These are phyloP conservation scores for Amanita inopinata DNA, from an alignment of 768 basidiomycete species.

Conservation along the genomic window DNA sequence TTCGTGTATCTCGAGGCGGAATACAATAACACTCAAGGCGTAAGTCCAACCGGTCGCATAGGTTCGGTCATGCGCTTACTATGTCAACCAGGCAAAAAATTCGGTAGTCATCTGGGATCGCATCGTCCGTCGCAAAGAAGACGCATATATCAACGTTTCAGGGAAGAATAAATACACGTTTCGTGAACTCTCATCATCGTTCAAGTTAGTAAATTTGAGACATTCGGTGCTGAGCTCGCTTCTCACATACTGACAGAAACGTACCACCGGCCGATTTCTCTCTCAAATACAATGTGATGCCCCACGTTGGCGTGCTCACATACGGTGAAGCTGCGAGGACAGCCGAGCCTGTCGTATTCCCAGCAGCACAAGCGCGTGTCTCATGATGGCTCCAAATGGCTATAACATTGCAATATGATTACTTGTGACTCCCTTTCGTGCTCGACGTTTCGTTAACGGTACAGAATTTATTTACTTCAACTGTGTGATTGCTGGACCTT, in stretches of 20 bases:
- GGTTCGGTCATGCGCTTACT: not conserved
- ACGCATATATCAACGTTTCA: conserved; percentile 54
- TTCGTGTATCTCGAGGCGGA: conserved; percentile 84
- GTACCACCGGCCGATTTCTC: conserved; percentile 56
- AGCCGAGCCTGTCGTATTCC: conserved; percentile 28
- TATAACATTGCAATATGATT: not conserved
- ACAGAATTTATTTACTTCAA: not conserved
- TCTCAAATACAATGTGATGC: conserved; percentile 87
- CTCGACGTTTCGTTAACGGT: not conserved
- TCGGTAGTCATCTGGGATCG: conserved; percentile 89
- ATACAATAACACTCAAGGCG: conserved; percentile 64
- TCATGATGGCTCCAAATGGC: conserved; percentile 16
- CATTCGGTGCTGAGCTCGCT: no score
- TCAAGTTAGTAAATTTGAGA: conserved; percentile 64
- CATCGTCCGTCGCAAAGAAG: conserved; percentile 73
- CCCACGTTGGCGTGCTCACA: conserved; percentile 71
- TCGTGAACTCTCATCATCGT: conserved; percentile 61
- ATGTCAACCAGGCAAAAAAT: conserved; percentile 44
- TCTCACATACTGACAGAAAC: conserved; percentile 37
- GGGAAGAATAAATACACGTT: conserved; percentile 81
- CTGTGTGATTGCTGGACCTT: not conserved
- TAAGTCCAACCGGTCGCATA: conserved; percentile 26
- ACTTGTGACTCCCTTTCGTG: not conserved
- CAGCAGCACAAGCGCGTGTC: conserved; percentile 28
- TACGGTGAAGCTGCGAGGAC: conserved; percentile 62